Base-by-base conservation (phyloP, 768 basidiomycete species). In the Auricularia sp. region DNA sequence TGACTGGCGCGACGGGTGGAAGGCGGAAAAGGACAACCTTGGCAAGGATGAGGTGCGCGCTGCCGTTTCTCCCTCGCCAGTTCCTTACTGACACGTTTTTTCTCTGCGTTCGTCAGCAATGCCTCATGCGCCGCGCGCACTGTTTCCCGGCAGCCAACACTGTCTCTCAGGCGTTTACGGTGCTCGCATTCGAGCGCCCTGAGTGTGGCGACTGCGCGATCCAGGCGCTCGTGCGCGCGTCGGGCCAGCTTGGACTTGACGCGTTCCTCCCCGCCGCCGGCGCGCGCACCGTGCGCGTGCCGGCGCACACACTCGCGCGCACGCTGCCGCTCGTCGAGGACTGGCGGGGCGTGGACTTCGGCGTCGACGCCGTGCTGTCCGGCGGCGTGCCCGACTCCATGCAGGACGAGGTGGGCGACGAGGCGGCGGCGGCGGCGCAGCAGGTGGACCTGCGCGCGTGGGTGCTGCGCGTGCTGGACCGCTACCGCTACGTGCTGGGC, bases 141-240 rank as follows among this genome's bases (percentile, higher is more conserved):
- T 75, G 73, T 62, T 69, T 74, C 36, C 70, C 70, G 2, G 44
- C 66, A 7, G 62, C 60, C 33, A 63, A 68, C 10, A 54, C 60
- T 0, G 61, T 62, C 29, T 72, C 75, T 8, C 74, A 70, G 3
- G 64, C 74, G 18, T 74, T 79, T 69, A 73, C 67, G 61, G 68
- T 72, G 54, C 68, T 77, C 36, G 74, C 77, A 0, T 77, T 76
- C 66, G 70, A 70, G 12, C 58, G 67, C 5, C 62, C 67, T 10
- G 36, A 70, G 14, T 78, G 77, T 67, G 78, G 78, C 18, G 77
- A 78, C 62, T 77, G 76, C 62, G 72, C 76, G 8, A 72, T 78
- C 36, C 62, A 70, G 0, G 71, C 74, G 1, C 70, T 79, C 39
- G 64, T 77, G 10, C 62, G 70, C 11, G 65, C 68, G 1, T 75